phyloP scores from a whole-genome alignment of 2,329 filamentous ascomycete species.

The Plectosphaerella plurivora region DNA sequence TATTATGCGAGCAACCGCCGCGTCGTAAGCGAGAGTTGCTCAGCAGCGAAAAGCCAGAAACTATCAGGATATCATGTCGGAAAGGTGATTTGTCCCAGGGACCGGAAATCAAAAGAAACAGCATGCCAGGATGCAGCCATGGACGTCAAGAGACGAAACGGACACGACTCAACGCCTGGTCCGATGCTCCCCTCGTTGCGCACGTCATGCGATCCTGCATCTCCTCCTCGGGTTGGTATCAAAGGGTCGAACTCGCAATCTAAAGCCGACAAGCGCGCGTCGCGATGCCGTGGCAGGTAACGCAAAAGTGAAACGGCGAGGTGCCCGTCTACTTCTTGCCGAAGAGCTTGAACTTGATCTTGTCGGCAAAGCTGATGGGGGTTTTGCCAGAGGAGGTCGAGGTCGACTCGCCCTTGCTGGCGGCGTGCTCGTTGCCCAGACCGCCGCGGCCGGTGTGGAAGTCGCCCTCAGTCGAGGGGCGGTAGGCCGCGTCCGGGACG shows the following conservation, averaged over 20 bases:
- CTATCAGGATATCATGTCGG: neutral
- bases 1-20: neutral
- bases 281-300: neutral
- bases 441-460: conserved; percentile 58
- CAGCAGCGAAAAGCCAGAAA: too few species aligned
- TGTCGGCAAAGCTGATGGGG: conserved; percentile 46
- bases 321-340: conserved; percentile 32
- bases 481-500: conserved; percentile 47
- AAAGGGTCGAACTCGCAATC: neutral
- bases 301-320: neutral
- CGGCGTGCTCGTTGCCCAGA: conserved; percentile 49
- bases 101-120: neutral
- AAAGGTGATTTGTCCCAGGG: neutral
- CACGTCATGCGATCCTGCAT: neutral
- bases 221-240: neutral
- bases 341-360: conserved; percentile 52
- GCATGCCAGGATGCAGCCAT: neutral
- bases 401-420: conserved; percentile 19
- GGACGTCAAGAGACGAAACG: neutral
- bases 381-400: conserved; percentile 18
- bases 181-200: neutral
- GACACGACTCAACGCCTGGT: neutral
- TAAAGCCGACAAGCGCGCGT: neutral
- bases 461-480: conserved; percentile 42
- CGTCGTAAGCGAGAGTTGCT: neutral